These are phyloP conservation scores for Geotrichum candidum DNA, from an alignment of 1,139 yeast genomes.

Conservation along the genomic window DNA sequence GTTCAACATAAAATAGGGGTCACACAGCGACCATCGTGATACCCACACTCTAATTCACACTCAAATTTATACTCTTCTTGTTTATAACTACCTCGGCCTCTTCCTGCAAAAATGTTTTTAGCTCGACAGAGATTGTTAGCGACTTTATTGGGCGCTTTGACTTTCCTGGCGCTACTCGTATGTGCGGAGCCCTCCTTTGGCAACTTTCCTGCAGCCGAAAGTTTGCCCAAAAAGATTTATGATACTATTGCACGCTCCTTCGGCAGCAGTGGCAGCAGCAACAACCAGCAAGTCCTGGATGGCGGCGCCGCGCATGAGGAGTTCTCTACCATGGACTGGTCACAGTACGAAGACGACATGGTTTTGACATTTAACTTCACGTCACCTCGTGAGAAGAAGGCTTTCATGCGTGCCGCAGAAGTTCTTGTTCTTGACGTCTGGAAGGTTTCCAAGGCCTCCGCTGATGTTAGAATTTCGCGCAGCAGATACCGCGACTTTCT, in stretches of 20 bases:
- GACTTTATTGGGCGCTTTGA: slow-evolving; percentile 14
- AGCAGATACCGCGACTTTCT: slow-evolving; percentile 27
- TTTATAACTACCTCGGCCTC: neutral
- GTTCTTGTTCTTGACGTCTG: slow-evolving; percentile 37
- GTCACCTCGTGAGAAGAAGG: slow-evolving; percentile 24
- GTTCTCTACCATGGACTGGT: slow-evolving; percentile 18
- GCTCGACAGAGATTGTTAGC: slow-evolving; percentile 14
- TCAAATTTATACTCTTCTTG: neutral
- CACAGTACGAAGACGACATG: slow-evolving; percentile 45
- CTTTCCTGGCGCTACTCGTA: slow-evolving; percentile 11
- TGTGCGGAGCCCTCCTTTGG: neutral
- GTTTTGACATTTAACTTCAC: slow-evolving; percentile 45
- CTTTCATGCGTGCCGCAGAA: slow-evolving; percentile 29
- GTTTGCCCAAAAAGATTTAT: slow-evolving; percentile 5
- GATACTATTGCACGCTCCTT: slow-evolving; percentile 3
- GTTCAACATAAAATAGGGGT: neutral
- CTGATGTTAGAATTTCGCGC: slow-evolving; percentile 30
- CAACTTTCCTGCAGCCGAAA: slow-evolving; percentile 14
- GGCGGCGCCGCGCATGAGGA: slow-evolving; percentile 1
- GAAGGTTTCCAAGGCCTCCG: slow-evolving; percentile 28
- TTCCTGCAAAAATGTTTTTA: neutral
- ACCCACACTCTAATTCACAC: neutral
- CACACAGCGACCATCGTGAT: neutral
- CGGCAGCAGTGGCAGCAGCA: neutral
- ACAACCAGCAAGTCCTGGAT: slow-evolving; percentile 11